Percentiles rank a stretch among this genome's conserved stretches.
Conservation (phyloP, 1,284 basidiomycete genomes). For the Fomitopsis palustris region DNA sequence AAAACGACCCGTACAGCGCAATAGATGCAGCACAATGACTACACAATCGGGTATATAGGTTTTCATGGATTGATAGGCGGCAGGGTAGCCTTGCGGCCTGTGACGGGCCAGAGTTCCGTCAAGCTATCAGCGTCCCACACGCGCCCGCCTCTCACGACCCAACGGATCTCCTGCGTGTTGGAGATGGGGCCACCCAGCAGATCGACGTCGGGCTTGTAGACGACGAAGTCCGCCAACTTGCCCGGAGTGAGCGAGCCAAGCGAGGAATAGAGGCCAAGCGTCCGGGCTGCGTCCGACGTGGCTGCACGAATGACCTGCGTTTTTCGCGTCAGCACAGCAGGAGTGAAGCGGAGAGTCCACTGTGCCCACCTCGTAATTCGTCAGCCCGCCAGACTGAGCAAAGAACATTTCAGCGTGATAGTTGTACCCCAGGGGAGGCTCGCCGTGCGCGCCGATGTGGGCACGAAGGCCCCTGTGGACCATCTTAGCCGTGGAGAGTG, state of each 20-base stretch:
- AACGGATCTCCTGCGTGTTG: slow-evolving; percentile 44
- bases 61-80: slow-evolving; percentile 53
- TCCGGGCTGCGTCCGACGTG: slow-evolving; percentile 57
- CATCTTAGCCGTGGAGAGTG: slow-evolving; percentile 63
- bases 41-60: not conserved
- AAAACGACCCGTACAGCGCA: not conserved
- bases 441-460: slow-evolving; percentile 75
- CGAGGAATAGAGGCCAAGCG: slow-evolving; percentile 56
- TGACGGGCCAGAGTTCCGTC: slow-evolving; percentile 66
- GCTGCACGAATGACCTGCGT: slow-evolving; percentile 61
- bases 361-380: slow-evolving; percentile 42
- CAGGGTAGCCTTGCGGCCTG: slow-evolving; percentile 48
- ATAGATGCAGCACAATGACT: not conserved
- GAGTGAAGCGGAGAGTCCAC: not conserved
- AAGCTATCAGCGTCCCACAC: slow-evolving; percentile 64
- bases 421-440: slow-evolving; percentile 67
- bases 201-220: slow-evolving; percentile 58
- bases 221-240: slow-evolving; percentile 66
- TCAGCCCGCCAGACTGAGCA: slow-evolving; percentile 51
- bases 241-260: slow-evolving; percentile 59
- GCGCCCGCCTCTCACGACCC: slow-evolving; percentile 59
- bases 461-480: slow-evolving; percentile 55
- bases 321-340: not conserved
- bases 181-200: slow-evolving; percentile 51
- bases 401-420: slow-evolving; percentile 73